Evolutionary conservation across 345 rosid species (phyloP).

Genomic region (Lepidium didymum): DNA sequence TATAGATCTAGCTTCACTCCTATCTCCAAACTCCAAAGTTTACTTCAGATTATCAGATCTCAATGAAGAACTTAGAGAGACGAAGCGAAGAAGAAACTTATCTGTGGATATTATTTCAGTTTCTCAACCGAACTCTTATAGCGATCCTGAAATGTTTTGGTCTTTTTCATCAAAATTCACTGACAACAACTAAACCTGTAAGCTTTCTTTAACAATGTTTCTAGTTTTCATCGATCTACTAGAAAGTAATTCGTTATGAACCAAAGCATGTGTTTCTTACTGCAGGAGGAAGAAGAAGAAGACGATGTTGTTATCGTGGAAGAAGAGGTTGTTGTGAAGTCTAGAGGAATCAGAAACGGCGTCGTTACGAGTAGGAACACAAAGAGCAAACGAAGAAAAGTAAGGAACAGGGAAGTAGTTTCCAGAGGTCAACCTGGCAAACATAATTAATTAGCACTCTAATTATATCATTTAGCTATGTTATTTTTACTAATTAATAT

Average conservation of each 20-base stretch:
- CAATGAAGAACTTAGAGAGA: constrained; percentile 10
- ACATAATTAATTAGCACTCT: neutral
- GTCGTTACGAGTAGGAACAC: neutral
- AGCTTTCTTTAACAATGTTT: neutral
- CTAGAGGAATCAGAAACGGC: neutral
- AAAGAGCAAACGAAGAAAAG: neutral
- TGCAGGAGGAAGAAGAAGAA: constrained; percentile 6
- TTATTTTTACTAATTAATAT: neutral
- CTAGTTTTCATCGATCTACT: neutral
- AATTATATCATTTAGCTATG: neutral
- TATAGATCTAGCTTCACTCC: neutral
- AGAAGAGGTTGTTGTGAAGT: neutral
- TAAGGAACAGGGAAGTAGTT: neutral
- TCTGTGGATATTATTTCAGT: constrained; percentile 3
- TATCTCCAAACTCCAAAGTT: neutral
- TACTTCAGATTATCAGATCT: neutral
- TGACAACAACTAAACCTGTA: neutral
- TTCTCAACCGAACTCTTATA: constrained; percentile 4
- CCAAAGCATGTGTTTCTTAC: neutral
- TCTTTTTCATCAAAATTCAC: constrained; percentile 4
- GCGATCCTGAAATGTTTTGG: constrained; percentile 12
- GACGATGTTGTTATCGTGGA: neutral
- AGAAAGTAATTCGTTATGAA: neutral
- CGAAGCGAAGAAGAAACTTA: constrained; percentile 1
- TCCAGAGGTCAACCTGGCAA: neutral